Evolutionary conservation across 345 rosid genomes (phyloP), one percentile per base, ranked within the genome.

Genomic region (Aquilaria malaccensis): DNA sequence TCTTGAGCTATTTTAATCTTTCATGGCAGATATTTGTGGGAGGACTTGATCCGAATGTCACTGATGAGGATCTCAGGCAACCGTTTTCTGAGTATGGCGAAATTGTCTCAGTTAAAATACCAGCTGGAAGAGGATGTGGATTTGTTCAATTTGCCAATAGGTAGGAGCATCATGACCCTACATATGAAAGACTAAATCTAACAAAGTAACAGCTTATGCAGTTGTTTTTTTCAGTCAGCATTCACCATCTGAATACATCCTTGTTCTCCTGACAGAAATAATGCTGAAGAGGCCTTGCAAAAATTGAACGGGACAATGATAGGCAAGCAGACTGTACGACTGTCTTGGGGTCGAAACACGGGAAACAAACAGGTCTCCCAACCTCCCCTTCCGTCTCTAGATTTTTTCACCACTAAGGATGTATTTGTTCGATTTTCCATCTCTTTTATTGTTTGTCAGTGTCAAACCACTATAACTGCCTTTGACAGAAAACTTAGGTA

Each of bases 241-340:
- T 50, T 59, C 57, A 10, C 52, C 32, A 59, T 50, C 48, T 10
- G 14, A 58, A 58, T 30, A 41, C 48, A 55, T 37, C 29, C 47
- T 37, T 37, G 43, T 37, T 37, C 3, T 67, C 46, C 61, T 47
- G 65, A 48, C 66, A 89, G 97, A 77, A 70, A 73, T 50, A 66
- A 75, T 79, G 97, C 95, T 30, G 95, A 89, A 76, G 95, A 89
- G 60, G 95, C 97, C 73, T 72, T 86, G 84, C 83, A 83, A 65
- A 83, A 80, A 67, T 73, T 86, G 56, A 81, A 83, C 52, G 87
- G 85, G 37, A 66, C 77, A 32, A 71, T 76, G 15, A 81, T 86
- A 29, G 89, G 87, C 56, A 81, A 78, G 67, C 89, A 81, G 73
- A 78, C 79, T 2, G 82, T 86, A 49, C 82, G 87, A 4, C 93